phyloP scores from a whole-genome alignment of 306 rosid genomes.

The Sophora flavescens region DNA sequence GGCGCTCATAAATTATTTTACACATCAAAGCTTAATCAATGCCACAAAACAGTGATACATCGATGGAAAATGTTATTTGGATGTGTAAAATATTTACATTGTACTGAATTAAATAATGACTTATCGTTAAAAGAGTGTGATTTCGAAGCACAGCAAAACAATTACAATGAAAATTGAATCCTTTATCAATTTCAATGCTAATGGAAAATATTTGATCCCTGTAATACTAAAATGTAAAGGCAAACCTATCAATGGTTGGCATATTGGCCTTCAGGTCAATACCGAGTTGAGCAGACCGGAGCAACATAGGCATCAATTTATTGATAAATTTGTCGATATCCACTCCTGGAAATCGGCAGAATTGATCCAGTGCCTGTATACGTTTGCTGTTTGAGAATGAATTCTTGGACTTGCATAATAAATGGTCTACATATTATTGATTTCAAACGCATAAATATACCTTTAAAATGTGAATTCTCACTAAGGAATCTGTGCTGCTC shows the following conservation, averaged over 20 bases:
- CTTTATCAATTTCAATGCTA: not conserved
- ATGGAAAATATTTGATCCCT: no score
- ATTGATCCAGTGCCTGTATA: constrained; percentile 46
- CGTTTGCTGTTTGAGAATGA: no score
- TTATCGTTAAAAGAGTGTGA: not conserved
- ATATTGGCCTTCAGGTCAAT: not conserved
- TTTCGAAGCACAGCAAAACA: not conserved
- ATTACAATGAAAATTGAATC: no score
- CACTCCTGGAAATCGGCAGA: constrained; percentile 27
- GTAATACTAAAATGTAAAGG: constrained; percentile 4
- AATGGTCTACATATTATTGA: not conserved
- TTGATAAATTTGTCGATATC: not conserved
- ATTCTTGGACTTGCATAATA: not conserved
- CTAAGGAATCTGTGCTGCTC: not conserved
- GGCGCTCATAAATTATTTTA: not conserved
- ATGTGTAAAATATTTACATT: no score
- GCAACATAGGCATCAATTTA: constrained; percentile 20
- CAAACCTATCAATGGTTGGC: constrained; percentile 18
- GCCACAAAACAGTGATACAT: not conserved
- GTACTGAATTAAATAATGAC: no score
- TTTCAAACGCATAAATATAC: constrained; percentile 15
- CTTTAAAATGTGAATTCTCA: constrained; percentile 31
- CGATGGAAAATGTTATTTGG: no score
- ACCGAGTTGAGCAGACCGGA: constrained; percentile 19
- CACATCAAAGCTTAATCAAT: not conserved